Base-by-base conservation (phyloP, 345 rosid species). In the Limnanthes douglasii region DNA sequence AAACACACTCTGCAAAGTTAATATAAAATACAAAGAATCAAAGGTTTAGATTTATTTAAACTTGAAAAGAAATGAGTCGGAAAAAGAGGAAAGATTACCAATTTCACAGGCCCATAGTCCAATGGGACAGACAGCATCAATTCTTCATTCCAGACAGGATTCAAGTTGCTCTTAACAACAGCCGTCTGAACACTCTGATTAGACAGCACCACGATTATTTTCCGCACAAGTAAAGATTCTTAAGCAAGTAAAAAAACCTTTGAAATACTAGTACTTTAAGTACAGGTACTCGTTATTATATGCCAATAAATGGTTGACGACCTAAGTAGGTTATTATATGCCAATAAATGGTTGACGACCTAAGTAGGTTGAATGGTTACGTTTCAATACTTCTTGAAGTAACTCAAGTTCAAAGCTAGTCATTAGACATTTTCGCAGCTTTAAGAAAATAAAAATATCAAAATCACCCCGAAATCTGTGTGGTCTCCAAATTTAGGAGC, bases 91-190 rank as follows among this genome's bases (percentile, higher is more conserved):
- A 38, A 36, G 14, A 57, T 54, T 64, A 77, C 94, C 84, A 81
- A 51, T 47, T 81, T 81, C 20, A 77, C 50, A 20, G 73, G 57
- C 29, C 78, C 78, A 26, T 31, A 73, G 15, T 65, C 42, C 25
- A 61, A 65, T 30, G 88, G 94, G 56, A 81, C 83, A 2, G 88
- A 73, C 31, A 81, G 68, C 78, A 71, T 73, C 50, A 77, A 84
- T 48, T 73, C 86, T 59, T 81, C 73, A 16, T 81, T 66, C 94
- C 94, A 81, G 5, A 70, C 62, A 15, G 93, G 93, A 44, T 81
- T 81, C 59, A 81, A 57, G 70, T 73, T 76, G 65, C 82, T 77
- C 41, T 45, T 66, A 25, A 65, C 12, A 17, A 81, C 59, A 27
- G 61, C 45, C 0, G 84, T 68, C 56, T 65, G 77, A 50, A 34